These are phyloP conservation scores for Coemansia reversa DNA, from an alignment of 192 early-diverging fungal genomes.

Conservation along the genomic window DNA sequence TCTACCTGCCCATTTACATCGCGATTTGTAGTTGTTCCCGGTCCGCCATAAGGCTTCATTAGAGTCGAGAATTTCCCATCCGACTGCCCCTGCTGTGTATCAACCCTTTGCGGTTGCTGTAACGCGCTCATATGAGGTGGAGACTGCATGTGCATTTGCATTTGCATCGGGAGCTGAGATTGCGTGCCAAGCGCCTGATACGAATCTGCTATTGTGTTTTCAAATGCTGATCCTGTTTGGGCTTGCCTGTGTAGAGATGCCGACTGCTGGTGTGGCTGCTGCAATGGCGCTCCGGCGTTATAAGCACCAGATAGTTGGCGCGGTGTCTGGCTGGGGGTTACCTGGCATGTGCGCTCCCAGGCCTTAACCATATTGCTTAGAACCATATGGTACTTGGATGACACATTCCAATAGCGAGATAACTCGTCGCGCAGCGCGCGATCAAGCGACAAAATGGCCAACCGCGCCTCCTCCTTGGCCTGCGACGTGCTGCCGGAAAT, in stretches of 20 bases:
- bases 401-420: constrained; percentile 52
- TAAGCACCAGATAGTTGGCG: constrained; percentile 13
- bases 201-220: constrained; percentile 24
- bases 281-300: background rate
- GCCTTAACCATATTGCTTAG: constrained; percentile 55
- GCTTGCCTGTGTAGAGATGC: constrained; percentile 11
- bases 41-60: constrained; percentile 33
- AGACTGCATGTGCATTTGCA: constrained; percentile 49
- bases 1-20: background rate
- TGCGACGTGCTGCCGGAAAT: constrained; percentile 49
- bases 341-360: constrained; percentile 51
- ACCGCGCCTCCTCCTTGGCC: constrained; percentile 50
- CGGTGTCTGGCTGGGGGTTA: constrained; percentile 34
- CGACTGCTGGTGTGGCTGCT: constrained; percentile 9
- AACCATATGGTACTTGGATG: constrained; percentile 51
- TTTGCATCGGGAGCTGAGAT: constrained; percentile 34
- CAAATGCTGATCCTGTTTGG: constrained; percentile 4
- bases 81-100: constrained; percentile 2
- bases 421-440: constrained; percentile 47
- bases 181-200: constrained; percentile 24
- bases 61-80: constrained; percentile 19
- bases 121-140: constrained; percentile 6
- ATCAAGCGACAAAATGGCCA: constrained; percentile 48
- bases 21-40: background rate
- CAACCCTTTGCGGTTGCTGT: background rate